Conservation (phyloP, 208 protist genomes). For the Balamuthia mandrillaris region DNA sequence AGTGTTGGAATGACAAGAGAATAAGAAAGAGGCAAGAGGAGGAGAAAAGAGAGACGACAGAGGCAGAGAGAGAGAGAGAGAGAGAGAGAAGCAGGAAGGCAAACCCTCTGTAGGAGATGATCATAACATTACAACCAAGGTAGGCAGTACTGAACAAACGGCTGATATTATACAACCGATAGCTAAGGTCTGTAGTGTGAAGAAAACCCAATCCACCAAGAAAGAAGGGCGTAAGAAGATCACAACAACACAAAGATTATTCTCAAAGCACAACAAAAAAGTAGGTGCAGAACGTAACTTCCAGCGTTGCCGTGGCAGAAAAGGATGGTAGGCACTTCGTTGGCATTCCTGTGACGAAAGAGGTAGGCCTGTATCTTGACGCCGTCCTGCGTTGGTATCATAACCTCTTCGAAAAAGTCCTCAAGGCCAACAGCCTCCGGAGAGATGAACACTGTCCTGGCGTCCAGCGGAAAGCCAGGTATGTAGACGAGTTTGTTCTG, state of each 20-base stretch:
- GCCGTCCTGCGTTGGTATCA: neutral
- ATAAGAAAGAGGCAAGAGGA: neutral
- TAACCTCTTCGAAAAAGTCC: neutral
- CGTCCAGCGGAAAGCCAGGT: neutral
- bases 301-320: slow-evolving; percentile 53
- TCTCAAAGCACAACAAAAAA: too few relatives aligned
- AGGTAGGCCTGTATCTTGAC: slow-evolving; percentile 19
- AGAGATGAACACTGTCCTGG: neutral
- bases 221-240: too few relatives aligned
- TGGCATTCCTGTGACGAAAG: neutral
- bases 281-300: slow-evolving; percentile 17
- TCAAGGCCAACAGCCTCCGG: neutral
- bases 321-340: slow-evolving; percentile 23
- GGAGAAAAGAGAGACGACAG: too few relatives aligned
- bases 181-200: slow-evolving; percentile 43
- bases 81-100: neutral
- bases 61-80: neutral
- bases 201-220: too few relatives aligned
- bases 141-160: neutral
- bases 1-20: too few relatives aligned
- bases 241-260: too few relatives aligned
- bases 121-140: slow-evolving; percentile 37
- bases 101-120: slow-evolving; percentile 39
- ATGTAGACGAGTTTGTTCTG: slow-evolving; percentile 31
- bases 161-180: slow-evolving; percentile 35